A percentile compares a stretch with the other conserved stretches of the same genome.
Evolutionary conservation across 106 monocot species (phyloP).

Genomic region (Allium sativum): DNA sequence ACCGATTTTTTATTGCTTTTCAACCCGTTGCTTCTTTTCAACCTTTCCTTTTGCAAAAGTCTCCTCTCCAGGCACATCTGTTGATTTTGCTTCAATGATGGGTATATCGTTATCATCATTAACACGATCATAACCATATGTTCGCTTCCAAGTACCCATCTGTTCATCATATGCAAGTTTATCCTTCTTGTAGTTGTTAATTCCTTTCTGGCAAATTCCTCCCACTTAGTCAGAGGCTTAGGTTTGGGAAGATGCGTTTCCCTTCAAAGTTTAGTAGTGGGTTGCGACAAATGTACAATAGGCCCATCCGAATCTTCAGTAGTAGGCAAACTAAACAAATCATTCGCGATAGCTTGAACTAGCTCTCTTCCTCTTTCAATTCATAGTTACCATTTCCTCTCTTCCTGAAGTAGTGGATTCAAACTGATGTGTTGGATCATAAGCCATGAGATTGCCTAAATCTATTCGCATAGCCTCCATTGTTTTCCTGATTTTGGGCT

Average conservation of each 20-base stretch:
- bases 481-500: too few relatives aligned
- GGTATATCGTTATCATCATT: too few relatives aligned
- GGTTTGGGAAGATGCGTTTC: too few relatives aligned
- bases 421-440: slow-evolving; percentile 54
- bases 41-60: slow-evolving; percentile 62
- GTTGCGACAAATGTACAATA: slow-evolving; percentile 38
- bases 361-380: slow-evolving; percentile 51
- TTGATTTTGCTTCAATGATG: too few relatives aligned
- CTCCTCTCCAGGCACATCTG: slow-evolving; percentile 77
- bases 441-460: slow-evolving; percentile 79
- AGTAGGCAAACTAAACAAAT: slow-evolving; percentile 50
- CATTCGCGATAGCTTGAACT: slow-evolving; percentile 55
- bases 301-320: slow-evolving; percentile 58
- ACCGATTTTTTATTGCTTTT: slow-evolving; percentile 77
- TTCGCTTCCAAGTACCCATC: too few relatives aligned
- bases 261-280: slow-evolving; percentile 47
- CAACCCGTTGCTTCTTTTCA: slow-evolving; percentile 70
- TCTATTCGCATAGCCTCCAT: slow-evolving; percentile 45
- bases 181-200: too few relatives aligned
- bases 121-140: too few relatives aligned
- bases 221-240: too few relatives aligned
- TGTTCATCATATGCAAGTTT: too few relatives aligned
- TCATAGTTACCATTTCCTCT: slow-evolving; percentile 40
- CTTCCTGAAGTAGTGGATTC: slow-evolving; percentile 38
- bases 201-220: too few relatives aligned